These are phyloP conservation scores for Saxophila tyrrhenica DNA, from an alignment of 495 filamentous ascomycete species.

Conservation along the genomic window DNA sequence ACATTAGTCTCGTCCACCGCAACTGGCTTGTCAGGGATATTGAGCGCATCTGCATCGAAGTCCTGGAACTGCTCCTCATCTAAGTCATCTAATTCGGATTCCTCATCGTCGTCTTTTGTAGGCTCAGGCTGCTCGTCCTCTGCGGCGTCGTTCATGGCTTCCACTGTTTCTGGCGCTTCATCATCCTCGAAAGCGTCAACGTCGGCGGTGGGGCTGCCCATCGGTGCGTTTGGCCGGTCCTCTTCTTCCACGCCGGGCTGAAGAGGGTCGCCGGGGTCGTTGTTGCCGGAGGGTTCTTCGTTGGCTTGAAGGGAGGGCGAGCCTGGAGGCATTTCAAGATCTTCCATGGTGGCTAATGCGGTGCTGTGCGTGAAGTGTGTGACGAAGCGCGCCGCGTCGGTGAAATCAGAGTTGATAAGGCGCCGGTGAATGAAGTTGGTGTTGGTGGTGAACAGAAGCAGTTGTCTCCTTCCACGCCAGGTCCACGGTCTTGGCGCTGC, in stretches of 20 bases:
- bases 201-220: constrained; percentile 31
- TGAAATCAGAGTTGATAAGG: too few species aligned
- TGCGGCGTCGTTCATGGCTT: constrained; percentile 17
- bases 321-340: constrained; percentile 17
- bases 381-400: too few species aligned
- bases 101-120: constrained; percentile 30
- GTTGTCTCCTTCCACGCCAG: neutral
- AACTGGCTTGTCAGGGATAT: constrained; percentile 62
- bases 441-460: neutral
- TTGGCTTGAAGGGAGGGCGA: constrained; percentile 9
- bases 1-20: constrained; percentile 83
- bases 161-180: constrained; percentile 24
- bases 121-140: constrained; percentile 35
- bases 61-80: constrained; percentile 90
- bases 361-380: neutral
- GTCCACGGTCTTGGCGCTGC: neutral
- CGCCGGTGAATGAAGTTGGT: neutral
- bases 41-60: constrained; percentile 69
- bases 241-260: constrained; percentile 33
- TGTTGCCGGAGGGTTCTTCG: constrained; percentile 30
- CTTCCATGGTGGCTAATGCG: constrained; percentile 15
- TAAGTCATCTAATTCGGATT: constrained; percentile 58
- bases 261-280: constrained; percentile 35
- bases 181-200: constrained; percentile 30
- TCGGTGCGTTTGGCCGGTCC: constrained; percentile 28